Evolutionary conservation across 129 eudicot species (phyloP), one percentile per base, ranked within the genome.

Genomic region (Dittrichia graveolens): DNA sequence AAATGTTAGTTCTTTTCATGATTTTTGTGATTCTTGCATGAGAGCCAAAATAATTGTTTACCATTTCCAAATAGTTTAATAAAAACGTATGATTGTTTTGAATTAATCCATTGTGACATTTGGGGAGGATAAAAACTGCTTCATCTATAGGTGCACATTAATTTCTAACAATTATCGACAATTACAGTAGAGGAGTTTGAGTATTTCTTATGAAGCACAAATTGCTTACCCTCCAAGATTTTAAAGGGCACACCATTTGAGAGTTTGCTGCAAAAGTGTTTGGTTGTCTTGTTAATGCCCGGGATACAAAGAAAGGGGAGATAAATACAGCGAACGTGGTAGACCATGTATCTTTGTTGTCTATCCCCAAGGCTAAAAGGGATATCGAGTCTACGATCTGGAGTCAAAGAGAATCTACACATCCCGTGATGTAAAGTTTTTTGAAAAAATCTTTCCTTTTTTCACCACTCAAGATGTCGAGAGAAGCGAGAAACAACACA

Each of bases 161-260:
- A 12, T 80, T 80, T 18, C 3, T 67, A 4, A 73, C 80, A 4
- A 40, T 79, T 5, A 78, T 54, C 0, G 78, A 79, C 57, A 43
- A 77, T 8, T 58, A 13, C n/a, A 31, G 55, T 6, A 5, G 76
- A 42, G 34, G 50, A 7, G 42, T 46, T 9, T 80, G 83, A 76
- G 52, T 55, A 3, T 68, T 5, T 44, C 12, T 75, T 3, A 57
- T 80, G 48, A 24, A 37, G 2, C 0, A 57, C 71, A 11, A 79
- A 71, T 9, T 35, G 39, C 2, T 8, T 65, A 14, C 79, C 70
- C 0, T 24, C 58, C 0, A 50, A 40, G 9, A 1, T 52, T 47
- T 18, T 77, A 12, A 2, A 65, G 2, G 14, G 16, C 47, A 14
- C 55, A 4, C 67, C 53, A 1, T 38, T 13, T 3, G 42, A 52